These are phyloP conservation scores for Globisporangium canariense DNA, from an alignment of 352 stramenopile genomes.

Conservation along the genomic window DNA sequence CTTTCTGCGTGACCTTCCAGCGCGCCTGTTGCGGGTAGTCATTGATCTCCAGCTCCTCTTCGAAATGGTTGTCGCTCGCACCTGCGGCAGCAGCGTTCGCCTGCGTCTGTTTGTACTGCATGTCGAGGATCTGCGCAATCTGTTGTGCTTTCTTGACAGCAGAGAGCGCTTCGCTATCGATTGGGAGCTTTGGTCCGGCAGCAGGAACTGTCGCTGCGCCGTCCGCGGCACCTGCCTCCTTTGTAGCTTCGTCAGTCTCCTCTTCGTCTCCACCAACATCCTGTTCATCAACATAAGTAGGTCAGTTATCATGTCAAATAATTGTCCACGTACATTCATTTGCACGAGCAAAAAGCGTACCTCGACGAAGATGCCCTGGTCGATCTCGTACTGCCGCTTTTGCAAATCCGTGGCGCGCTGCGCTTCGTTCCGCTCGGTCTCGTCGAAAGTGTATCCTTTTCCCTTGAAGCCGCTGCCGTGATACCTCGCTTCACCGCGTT, in stretches of 20 bases:
- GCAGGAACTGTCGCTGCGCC: neutral
- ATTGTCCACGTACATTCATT: neutral
- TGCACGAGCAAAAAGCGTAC: conserved; percentile 18
- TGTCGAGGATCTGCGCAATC: conserved; percentile 80
- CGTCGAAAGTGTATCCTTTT: conserved; percentile 98
- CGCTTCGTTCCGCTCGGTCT: conserved; percentile 95
- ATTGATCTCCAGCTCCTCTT: conserved; percentile 93
- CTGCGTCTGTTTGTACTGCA: conserved; percentile 67
- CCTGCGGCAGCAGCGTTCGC: conserved; percentile 25
- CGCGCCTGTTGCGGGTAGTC: conserved; percentile 92
- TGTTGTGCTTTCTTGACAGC: conserved; percentile 82
- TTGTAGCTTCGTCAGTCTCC: conserved; percentile 36
- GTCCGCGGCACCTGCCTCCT: conserved; percentile 18
- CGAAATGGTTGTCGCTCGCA: conserved; percentile 64
- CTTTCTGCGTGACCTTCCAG: conserved; percentile 86
- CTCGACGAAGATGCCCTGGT: conserved; percentile 80
- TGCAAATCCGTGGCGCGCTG: conserved; percentile 93
- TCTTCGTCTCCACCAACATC: conserved; percentile 55
- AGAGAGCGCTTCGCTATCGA: conserved; percentile 61
- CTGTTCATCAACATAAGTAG: conserved; percentile 12
- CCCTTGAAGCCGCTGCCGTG: conserved; percentile 96
- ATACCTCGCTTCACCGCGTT: conserved; percentile 93
- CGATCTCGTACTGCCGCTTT: conserved; percentile 86
- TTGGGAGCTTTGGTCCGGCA: conserved; percentile 10
- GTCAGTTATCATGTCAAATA: neutral